These are phyloP conservation scores for Solanum bulbocastanum DNA, from an alignment of 257 asterid species.

Conservation along the genomic window DNA sequence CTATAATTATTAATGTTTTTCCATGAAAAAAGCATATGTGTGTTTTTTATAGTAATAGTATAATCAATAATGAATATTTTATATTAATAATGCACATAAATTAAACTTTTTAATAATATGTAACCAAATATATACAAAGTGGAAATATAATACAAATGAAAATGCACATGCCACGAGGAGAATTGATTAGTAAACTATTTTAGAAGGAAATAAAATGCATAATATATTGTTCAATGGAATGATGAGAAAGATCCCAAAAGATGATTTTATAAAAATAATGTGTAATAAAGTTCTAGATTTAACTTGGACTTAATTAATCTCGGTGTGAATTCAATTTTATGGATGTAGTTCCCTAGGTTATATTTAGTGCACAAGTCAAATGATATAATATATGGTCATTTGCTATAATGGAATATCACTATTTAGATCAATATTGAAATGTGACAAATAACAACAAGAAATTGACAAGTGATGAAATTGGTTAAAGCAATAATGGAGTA, in stretches of 20 bases:
- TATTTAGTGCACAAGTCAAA: background rate
- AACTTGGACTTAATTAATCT: background rate
- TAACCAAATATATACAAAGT: background rate
- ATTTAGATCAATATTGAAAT: background rate
- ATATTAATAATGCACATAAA: too few relatives aligned
- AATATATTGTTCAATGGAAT: background rate
- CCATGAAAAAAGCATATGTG: background rate
- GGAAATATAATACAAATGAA: background rate
- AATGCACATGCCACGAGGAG: background rate
- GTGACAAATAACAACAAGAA: background rate
- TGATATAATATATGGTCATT: background rate
- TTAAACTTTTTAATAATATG: background rate
- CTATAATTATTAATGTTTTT: background rate
- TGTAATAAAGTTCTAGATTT: background rate
- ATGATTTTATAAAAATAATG: background rate
- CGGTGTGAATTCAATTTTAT: background rate
- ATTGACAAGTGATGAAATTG: background rate
- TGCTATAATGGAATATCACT: background rate
- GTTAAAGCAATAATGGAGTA: background rate
- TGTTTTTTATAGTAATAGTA: background rate
- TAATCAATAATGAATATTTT: background rate
- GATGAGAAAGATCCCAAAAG: background rate
- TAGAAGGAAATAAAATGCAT: background rate
- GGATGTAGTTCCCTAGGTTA: background rate
- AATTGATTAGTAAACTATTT: background rate